These are phyloP conservation scores for Gloeopeniophorella convolvens DNA, from an alignment of 768 basidiomycete genomes.

Conservation along the genomic window DNA sequence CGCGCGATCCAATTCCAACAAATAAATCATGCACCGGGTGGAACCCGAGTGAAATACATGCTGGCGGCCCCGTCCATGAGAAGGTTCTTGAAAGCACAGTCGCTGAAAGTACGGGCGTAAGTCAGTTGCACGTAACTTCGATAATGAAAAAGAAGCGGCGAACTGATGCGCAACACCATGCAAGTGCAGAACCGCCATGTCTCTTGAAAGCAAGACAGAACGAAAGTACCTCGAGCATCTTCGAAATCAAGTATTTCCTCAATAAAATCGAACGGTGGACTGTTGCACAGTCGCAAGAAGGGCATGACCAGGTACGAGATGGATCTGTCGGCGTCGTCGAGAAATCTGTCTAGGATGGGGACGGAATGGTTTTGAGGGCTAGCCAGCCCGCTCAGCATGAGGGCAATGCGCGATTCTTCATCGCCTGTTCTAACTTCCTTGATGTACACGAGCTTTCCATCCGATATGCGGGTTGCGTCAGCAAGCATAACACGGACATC, in stretches of 20 bases:
- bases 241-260: constrained; percentile 13
- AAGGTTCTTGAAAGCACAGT: background rate
- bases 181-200: constrained; percentile 17
- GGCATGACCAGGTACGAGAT: constrained; percentile 20
- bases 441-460: constrained; percentile 26
- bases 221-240: constrained; percentile 7
- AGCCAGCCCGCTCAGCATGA: background rate
- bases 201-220: background rate
- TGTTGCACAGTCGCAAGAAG: background rate
- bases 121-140: no score
- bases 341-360: constrained; percentile 14
- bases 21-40: constrained; percentile 1
- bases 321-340: background rate
- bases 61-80: constrained; percentile 12
- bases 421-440: constrained; percentile 22
- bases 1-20: no score
- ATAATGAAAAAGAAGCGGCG: background rate
- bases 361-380: constrained; percentile 14
- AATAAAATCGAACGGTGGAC: background rate
- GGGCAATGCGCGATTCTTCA: constrained; percentile 18
- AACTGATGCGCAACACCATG: constrained; percentile 15
- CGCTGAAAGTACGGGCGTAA: background rate
- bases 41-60: constrained; percentile 13
- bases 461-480: constrained; percentile 29
- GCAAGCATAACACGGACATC: constrained; percentile 11